Evolutionary conservation across 208 protist genomes (phyloP).

Genomic region (Lotmaria passim): DNA sequence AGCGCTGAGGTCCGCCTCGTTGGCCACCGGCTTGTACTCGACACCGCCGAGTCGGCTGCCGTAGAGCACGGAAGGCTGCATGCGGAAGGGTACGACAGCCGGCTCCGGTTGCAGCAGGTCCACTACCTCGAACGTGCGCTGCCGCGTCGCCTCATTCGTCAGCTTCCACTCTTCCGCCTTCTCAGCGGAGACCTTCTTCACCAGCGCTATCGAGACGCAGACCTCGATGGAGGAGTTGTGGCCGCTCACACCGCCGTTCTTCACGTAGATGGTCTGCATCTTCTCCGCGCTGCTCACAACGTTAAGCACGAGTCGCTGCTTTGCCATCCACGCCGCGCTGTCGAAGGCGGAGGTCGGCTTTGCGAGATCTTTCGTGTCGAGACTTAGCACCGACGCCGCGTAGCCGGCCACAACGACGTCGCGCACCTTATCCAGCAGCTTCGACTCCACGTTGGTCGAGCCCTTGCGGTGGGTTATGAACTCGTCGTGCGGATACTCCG

Average conservation of each 20-base stretch:
- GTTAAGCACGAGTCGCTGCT: constrained; percentile 34
- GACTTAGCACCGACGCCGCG: constrained; percentile 34
- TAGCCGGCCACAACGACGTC: constrained; percentile 34
- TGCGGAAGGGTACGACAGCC: constrained; percentile 13
- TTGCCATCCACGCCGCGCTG: constrained; percentile 43
- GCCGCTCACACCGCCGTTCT: background rate
- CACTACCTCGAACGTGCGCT: constrained; percentile 34
- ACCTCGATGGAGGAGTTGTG: constrained; percentile 20
- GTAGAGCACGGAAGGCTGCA: constrained; percentile 29
- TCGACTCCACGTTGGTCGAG: constrained; percentile 37
- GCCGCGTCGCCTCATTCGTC: constrained; percentile 2
- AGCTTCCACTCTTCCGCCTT: constrained; percentile 22
- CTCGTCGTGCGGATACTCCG: constrained; percentile 44
- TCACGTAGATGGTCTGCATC: constrained; percentile 26
- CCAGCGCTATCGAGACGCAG: constrained; percentile 26
- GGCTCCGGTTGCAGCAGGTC: constrained; percentile 42
- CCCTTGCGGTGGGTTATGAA: constrained; percentile 40
- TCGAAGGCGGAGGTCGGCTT: constrained; percentile 31
- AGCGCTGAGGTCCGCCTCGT: constrained; percentile 32
- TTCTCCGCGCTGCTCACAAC: constrained; percentile 13
- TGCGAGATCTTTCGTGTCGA: constrained; percentile 34
- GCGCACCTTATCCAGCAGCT: constrained; percentile 34
- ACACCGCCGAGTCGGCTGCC: constrained; percentile 40
- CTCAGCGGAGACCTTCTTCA: constrained; percentile 24
- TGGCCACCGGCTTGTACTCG: constrained; percentile 28